Base-by-base conservation (phyloP, 2,329 filamentous ascomycete species). In the Pseudocercospora musae region DNA sequence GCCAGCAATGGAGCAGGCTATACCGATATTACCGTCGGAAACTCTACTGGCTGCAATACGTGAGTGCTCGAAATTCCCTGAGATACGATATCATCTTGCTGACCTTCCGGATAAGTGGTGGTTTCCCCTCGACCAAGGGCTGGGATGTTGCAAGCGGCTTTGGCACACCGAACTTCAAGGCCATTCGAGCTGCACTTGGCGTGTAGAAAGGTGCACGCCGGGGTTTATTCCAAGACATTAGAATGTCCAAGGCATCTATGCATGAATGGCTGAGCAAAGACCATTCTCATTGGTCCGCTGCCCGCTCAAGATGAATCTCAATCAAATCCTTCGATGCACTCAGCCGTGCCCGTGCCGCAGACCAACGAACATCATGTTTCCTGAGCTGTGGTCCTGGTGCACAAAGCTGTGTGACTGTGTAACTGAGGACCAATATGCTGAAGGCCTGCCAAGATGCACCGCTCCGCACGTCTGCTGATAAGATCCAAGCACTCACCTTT, bases 1-100 rank as follows among this genome's bases (percentile, higher is more conserved):
- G 75, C 74, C 37, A 53, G 44, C 11, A 80, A 80, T 5, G 79
- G 78, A 59, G 72, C 76, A 63, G 82, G 77, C 0, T 77, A 86
- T n/a, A 84, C 76, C 1, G 84, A 87, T 65, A 79, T 75, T 67
- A 77, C 68, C 15, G 73, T 72, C 29, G 78, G 79, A 0, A 73
- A 66, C n/a, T 72, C 71, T 6, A 67, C 73, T 23, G 78, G 79
- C 3, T 81, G 79, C 54, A 59, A 61, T 9, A 64, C 65, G 57
- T 62, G 42, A 50, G 56, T 42, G 15, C 13, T 20, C 2, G 20
- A n/a, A 20, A 1, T 13, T 10, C 11, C 5, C 11, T 15, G 11
- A 29, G 3, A 25, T 25, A 21, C 27, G 18, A 23, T n/a, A 7
- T 21, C 6, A 10, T 15, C 13, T 59, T 33, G 20, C 15, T 52